Evolutionary conservation across 2,329 filamentous ascomycete species (phyloP).

Genomic region (Scopulariopsis brevicaulis): DNA sequence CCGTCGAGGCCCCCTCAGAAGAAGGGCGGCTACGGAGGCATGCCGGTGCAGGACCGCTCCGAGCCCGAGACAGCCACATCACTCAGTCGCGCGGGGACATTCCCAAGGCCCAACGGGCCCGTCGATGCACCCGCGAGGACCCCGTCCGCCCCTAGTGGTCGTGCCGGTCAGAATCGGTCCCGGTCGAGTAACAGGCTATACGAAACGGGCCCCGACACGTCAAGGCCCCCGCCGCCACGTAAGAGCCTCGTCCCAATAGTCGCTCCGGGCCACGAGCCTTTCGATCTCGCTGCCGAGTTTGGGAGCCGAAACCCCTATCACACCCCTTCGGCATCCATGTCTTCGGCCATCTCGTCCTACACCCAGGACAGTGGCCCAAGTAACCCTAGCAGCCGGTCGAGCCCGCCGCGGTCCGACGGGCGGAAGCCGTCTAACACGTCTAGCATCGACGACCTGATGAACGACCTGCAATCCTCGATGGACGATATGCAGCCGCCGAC

Average conservation of each 20-base stretch:
- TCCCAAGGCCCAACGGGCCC: slow-evolving; percentile 28
- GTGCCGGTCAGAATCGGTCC: slow-evolving; percentile 12
- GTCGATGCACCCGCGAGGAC: slow-evolving; percentile 27
- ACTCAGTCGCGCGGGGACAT: slow-evolving; percentile 39
- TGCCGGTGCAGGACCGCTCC: slow-evolving; percentile 31
- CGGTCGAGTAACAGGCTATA: not conserved
- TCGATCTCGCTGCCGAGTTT: slow-evolving; percentile 50
- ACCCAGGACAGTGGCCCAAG: slow-evolving; percentile 4
- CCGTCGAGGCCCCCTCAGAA: slow-evolving; percentile 16
- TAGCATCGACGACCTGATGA: slow-evolving; percentile 40
- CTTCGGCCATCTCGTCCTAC: slow-evolving; percentile 5
- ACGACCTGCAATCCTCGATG: slow-evolving; percentile 43
- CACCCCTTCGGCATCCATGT: slow-evolving; percentile 30
- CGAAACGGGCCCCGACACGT: slow-evolving; percentile 24
- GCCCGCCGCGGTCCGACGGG: slow-evolving; percentile 6
- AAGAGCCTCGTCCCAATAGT: slow-evolving; percentile 32
- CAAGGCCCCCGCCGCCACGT: slow-evolving; percentile 40
- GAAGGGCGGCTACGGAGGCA: slow-evolving; percentile 46
- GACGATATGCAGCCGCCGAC: slow-evolving; percentile 21
- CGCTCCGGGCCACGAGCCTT: slow-evolving; percentile 23
- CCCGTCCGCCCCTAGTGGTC: slow-evolving; percentile 34
- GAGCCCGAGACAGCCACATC: slow-evolving; percentile 22
- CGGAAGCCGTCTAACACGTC: slow-evolving; percentile 29
- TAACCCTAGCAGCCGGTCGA: not conserved
- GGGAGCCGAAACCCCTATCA: slow-evolving; percentile 54